Evolutionary conservation across 768 basidiomycete genomes (phyloP).

Genomic region (Leucocoprinus leucothites): DNA sequence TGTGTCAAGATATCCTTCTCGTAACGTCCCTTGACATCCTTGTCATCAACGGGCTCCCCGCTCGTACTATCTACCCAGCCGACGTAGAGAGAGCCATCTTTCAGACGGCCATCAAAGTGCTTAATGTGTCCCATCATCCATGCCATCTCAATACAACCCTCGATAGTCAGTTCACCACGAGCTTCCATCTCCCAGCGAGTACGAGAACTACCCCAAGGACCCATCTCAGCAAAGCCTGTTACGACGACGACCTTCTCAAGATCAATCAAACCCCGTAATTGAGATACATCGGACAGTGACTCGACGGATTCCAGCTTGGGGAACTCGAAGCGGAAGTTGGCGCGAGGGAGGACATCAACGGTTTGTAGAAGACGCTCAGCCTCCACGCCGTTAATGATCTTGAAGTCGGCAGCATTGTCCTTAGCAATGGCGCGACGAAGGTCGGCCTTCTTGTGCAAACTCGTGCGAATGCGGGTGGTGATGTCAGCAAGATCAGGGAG

Average conservation of each 20-base stretch:
- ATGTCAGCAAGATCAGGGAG: conserved; percentile 93
- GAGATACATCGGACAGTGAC: conserved; percentile 68
- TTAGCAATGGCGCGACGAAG: conserved; percentile 90
- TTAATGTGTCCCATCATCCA: conserved; percentile 99
- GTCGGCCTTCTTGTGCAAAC: conserved; percentile 83
- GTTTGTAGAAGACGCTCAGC: conserved; percentile 92
- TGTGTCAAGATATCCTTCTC: conserved; percentile 92
- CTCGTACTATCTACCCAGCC: conserved; percentile 98
- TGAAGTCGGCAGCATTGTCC: conserved; percentile 96
- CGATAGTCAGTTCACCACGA: conserved; percentile 92
- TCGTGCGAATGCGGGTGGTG: conserved; percentile 79
- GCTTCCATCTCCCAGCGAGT: conserved; percentile 99
- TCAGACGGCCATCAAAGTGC: conserved; percentile 96
- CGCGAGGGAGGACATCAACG: conserved; percentile 90
- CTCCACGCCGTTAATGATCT: conserved; percentile 82
- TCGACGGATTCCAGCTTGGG: conserved; percentile 74
- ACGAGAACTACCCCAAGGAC: conserved; percentile 97
- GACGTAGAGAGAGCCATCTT: conserved; percentile 88
- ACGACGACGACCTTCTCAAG: conserved; percentile 95
- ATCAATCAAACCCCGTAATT: conserved; percentile 87
- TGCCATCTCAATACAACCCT: conserved; percentile 99
- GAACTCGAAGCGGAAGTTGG: conserved; percentile 97
- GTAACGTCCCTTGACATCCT: conserved; percentile 91
- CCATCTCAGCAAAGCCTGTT: conserved; percentile 96
- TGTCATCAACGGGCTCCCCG: conserved; percentile 93